Percentiles rank a stretch among this genome's conserved stretches.
Conservation (phyloP, 2,329 filamentous ascomycete species). For the Metarhizium humberi region DNA sequence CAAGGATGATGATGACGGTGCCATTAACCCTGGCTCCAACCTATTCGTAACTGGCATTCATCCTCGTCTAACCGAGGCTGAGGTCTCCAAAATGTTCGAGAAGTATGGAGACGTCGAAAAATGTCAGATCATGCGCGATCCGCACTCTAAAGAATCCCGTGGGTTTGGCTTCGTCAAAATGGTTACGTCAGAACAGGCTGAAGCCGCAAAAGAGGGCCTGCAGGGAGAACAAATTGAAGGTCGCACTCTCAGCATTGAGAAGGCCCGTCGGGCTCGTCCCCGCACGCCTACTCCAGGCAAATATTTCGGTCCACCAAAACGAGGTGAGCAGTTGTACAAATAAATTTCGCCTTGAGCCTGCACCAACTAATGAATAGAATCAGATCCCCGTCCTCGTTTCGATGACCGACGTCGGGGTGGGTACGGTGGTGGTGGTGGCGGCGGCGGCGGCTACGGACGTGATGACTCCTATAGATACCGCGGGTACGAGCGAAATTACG, state of each 20-base stretch:
- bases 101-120: conserved; percentile 99
- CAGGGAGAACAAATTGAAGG: conserved; percentile 94
- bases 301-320: conserved; percentile 97
- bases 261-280: conserved; percentile 88
- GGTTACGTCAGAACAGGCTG: conserved; percentile 87
- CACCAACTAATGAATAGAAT: conserved; percentile 12
- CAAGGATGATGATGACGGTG: conserved; percentile 62
- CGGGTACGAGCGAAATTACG: conserved; percentile 32
- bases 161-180: conserved; percentile 99
- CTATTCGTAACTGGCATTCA: conserved; percentile 98
- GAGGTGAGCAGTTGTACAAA: conserved; percentile 52
- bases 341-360: background rate
- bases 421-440: conserved; percentile 34
- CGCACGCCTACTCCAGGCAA: conserved; percentile 96
- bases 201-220: conserved; percentile 91
- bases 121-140: conserved; percentile 99
- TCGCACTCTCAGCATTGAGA: conserved; percentile 95
- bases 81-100: conserved; percentile 91
- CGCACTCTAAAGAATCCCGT: conserved; percentile 95
- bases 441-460: conserved; percentile 33
- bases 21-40: conserved; percentile 90
- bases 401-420: conserved; percentile 58
- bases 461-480: conserved; percentile 52
- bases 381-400: conserved; percentile 33
- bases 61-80: conserved; percentile 78